Evolutionary conservation across 306 rosid species (phyloP).

Genomic region (Pueraria montana): DNA sequence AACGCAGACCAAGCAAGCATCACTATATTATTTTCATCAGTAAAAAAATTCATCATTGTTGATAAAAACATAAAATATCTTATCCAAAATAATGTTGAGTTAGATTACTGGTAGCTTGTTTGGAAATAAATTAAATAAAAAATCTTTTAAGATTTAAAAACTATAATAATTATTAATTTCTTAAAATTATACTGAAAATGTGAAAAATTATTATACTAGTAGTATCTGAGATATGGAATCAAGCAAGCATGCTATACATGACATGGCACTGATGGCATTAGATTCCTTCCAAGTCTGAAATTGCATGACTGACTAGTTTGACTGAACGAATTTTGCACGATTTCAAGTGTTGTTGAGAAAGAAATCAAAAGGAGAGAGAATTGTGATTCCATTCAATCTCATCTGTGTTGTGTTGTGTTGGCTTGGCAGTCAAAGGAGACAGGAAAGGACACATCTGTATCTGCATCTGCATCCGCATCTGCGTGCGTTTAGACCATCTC

Average conservation of each 20-base stretch:
- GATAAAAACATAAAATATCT: neutral
- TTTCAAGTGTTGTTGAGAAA: neutral
- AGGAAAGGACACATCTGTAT: slow-evolving; percentile 35
- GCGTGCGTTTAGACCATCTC: slow-evolving; percentile 27
- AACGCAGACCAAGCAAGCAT: slow-evolving; percentile 7
- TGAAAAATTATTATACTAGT: too few relatives aligned
- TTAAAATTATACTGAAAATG: too few relatives aligned
- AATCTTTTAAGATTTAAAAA: too few relatives aligned
- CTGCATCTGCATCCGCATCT: neutral
- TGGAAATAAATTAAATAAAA: too few relatives aligned
- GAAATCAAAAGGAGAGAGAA: neutral
- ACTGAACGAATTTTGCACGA: neutral
- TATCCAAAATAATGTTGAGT: neutral
- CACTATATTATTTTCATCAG: neutral
- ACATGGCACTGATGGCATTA: neutral
- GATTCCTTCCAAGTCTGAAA: slow-evolving; percentile 10
- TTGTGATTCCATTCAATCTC: neutral
- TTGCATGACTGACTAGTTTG: slow-evolving; percentile 11
- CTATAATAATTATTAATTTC: too few relatives aligned
- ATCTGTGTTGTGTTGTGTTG: neutral
- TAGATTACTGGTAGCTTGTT: too few relatives aligned
- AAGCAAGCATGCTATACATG: too few relatives aligned
- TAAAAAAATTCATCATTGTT: neutral
- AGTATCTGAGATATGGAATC: too few relatives aligned
- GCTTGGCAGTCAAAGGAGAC: slow-evolving; percentile 8